phyloP scores from a whole-genome alignment of 1,284 basidiomycete genomes.

The Malassezia dermatis region DNA sequence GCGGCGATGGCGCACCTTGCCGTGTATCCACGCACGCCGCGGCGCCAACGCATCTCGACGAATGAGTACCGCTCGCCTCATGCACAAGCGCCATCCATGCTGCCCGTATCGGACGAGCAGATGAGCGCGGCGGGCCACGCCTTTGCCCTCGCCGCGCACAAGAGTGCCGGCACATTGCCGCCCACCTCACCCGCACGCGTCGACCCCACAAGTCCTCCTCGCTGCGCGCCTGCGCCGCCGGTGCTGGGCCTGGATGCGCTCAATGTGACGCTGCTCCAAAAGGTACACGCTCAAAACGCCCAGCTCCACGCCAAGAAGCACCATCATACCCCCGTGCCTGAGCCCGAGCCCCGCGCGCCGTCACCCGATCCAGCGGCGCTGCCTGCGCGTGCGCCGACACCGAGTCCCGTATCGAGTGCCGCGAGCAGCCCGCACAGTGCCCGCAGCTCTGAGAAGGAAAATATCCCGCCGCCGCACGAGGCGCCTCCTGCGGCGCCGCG shows the following conservation, averaged over 20 bases:
- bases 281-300: conserved; percentile 25
- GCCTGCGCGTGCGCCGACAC: not conserved
- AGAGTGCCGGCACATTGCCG: conserved; percentile 20
- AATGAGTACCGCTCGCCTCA: conserved; percentile 16
- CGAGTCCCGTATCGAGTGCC: not conserved
- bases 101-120: conserved; percentile 20
- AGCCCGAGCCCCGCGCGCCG: not conserved
- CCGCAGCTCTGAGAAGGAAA: conserved; percentile 29
- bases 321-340: not conserved
- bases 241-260: conserved; percentile 28
- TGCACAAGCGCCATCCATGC: not conserved
- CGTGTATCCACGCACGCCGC: conserved; percentile 11
- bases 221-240: conserved; percentile 2
- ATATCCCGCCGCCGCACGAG: conserved; percentile 20
- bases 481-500: not conserved
- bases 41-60: conserved; percentile 2
- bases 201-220: not conserved
- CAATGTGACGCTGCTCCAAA: conserved; percentile 28
- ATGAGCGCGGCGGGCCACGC: conserved; percentile 22
- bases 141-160: conserved; percentile 24
- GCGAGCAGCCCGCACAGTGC: not conserved
- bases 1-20: not conserved
- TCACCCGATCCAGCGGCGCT: not conserved
- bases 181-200: conserved; percentile 7
- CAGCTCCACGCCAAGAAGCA: not conserved